Evolutionary conservation across 768 basidiomycete species (phyloP), one percentile per base, ranked within the genome.

Genomic region (Calocera cornea): DNA sequence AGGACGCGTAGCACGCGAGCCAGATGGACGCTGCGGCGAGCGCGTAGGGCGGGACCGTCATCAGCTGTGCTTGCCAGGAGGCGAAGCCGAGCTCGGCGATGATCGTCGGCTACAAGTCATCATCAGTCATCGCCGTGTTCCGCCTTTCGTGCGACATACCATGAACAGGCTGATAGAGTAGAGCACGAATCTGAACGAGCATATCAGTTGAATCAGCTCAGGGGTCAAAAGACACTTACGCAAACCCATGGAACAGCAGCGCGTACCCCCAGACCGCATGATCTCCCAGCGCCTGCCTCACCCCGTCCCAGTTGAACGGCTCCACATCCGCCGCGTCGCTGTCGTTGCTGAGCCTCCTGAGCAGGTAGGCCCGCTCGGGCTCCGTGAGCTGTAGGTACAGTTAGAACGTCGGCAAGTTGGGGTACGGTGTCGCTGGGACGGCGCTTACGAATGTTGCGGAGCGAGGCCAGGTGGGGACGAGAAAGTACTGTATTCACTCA

Each of bases 231-330:
- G 67, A 60, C 5, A 54, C 67, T 50, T 41, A 69, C 1, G 86
- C 81, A 70, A 83, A 85, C 0, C 83, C 84, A 68, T 86, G 85
- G 74, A 86, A 86, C 0, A 86, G 76, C 22, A 85, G 71, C 0
- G 83, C 83, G 72, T 87, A 87, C 2, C 77, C 81, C 83, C 84
- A 85, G 16, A 84, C 82, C 17, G 86, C 76, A 67, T 82, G 85
- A 69, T 87, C 84, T 54, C 75, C 79, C 69, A 85, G 77, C 7
- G 84, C 84, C 69, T 85, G 83, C 16, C 77, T 76, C 41, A 86
- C 85, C 54, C 81, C 84, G 44, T 74, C 70, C 85, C 86, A 87
- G 40, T 81, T 77, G 67, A 87, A 87, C 29, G 76, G 76, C 70
- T 87, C 86, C 22, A 79, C 71, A 38, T 79, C 77, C 0, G 77